Evolutionary conservation across 2,329 filamentous ascomycete genomes (phyloP), one percentile per base, ranked within the genome.

Genomic region (Didymella arachidicola): DNA sequence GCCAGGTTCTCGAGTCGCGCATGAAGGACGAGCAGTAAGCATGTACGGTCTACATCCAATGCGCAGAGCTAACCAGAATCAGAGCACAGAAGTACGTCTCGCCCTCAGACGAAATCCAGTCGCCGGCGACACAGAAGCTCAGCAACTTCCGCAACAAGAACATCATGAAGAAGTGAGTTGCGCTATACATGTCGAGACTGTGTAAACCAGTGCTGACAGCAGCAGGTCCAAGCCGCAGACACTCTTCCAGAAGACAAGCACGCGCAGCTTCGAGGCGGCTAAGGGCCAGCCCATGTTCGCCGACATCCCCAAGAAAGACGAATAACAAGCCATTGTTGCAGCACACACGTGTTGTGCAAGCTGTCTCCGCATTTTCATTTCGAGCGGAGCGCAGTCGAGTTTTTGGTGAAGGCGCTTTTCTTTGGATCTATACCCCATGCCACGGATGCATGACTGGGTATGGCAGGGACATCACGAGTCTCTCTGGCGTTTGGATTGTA

Each of bases 101-200:
- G 18, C 92, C 92, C 2, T 93, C 90, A n/a, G 92, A 96, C 78
- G 88, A 87, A 79, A 93, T 96, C 81, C 91, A 93, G 88, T 93
- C 89, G 69, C 92, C 92, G 34, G 93, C 91, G 78, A 90, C 89
- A 18, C 89, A 90, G 77, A 95, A 95, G 84, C 85, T 95, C 70
- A 89, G 84, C 63, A 89, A 89, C 39, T 87, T 93, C 78, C 90
- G 91, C 79, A 91, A 86, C 80, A 93, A 92, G 82, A 89, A 92
- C 72, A 88, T 88, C 62, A 85, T 84, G 79, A 94, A 93, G 89
- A 92, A 83, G 74, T 79, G 74, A 18, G 14, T 32, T 32, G 3
- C 30, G 30, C 12, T 12, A 32, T 16, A 32, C 30, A 14, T 6
- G 30, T 32, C 12, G 6, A 32, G 30, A 32, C 30, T 32, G 30